A percentile compares a stretch with the other conserved stretches of the same genome.
Evolutionary conservation across 208 protist species (phyloP).

Genomic region (Leishmania tarentolae): DNA sequence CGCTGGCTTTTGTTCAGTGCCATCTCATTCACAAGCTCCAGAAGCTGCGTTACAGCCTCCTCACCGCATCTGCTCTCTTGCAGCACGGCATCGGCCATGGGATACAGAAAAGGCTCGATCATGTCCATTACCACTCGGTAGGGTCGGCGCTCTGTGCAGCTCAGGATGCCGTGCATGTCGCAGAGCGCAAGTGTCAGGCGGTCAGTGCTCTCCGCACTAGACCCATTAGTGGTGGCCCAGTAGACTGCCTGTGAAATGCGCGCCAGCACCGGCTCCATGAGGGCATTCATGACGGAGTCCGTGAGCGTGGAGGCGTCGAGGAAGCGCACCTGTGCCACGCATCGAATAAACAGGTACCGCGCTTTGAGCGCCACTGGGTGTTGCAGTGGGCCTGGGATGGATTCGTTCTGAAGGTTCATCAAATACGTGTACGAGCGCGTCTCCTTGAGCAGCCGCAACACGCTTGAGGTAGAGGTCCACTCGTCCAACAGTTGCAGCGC

Average conservation of each 20-base stretch:
- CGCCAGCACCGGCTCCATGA: slow-evolving; percentile 31
- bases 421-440: slow-evolving; percentile 19
- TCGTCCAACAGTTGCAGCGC: slow-evolving; percentile 36
- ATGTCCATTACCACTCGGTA: slow-evolving; percentile 42
- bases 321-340: slow-evolving; percentile 38
- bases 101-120: slow-evolving; percentile 30
- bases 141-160: slow-evolving; percentile 33
- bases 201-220: neutral
- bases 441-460: slow-evolving; percentile 39
- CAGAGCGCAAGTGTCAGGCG: slow-evolving; percentile 23
- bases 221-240: neutral
- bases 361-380: slow-evolving; percentile 16
- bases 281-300: slow-evolving; percentile 14
- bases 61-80: slow-evolving; percentile 13
- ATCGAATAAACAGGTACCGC: slow-evolving; percentile 43
- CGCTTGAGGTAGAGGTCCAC: slow-evolving; percentile 31
- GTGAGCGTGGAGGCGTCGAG: slow-evolving; percentile 22
- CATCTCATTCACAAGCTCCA: slow-evolving; percentile 44
- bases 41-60: slow-evolving; percentile 21
- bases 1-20: slow-evolving; percentile 46
- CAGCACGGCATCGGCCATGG: slow-evolving; percentile 28
- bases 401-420: slow-evolving; percentile 18
- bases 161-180: slow-evolving; percentile 46
- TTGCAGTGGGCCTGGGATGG: slow-evolving; percentile 20
- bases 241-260: slow-evolving; percentile 10